Conservation (phyloP, 2,329 filamentous ascomycete species). For the Sporothrix euskadiensis region DNA sequence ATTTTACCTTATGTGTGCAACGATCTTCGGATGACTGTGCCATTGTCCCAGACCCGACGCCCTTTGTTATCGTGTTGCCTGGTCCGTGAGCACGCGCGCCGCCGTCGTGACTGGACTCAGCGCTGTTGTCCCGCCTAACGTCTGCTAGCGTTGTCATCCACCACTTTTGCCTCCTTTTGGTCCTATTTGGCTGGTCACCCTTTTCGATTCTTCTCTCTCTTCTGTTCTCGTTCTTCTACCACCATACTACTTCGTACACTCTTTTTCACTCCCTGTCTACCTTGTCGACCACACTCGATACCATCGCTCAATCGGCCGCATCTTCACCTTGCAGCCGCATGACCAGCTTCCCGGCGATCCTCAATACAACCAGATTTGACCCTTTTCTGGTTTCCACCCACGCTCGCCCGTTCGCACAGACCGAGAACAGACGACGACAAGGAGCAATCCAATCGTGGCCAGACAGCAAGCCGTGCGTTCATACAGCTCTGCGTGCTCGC, state of each 20-base stretch:
- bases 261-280: neutral
- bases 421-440: slow-evolving; percentile 2
- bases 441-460: neutral
- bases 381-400: slow-evolving; percentile 3
- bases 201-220: slow-evolving; percentile 8
- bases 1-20: neutral
- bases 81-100: slow-evolving; percentile 21
- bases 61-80: slow-evolving; percentile 22
- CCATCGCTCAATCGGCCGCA: neutral
- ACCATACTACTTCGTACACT: neutral
- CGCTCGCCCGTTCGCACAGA: slow-evolving; percentile 20
- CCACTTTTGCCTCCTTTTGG: slow-evolving; percentile 26
- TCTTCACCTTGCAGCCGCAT: neutral
- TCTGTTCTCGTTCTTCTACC: neutral
- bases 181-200: slow-evolving; percentile 11
- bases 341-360: neutral
- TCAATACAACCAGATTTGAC: neutral
- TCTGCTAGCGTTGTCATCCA: slow-evolving; percentile 30
- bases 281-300: neutral
- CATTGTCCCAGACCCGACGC: neutral
- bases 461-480: neutral
- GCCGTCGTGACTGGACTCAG: slow-evolving; percentile 20
- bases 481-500: neutral
- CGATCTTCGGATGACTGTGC: slow-evolving; percentile 11
- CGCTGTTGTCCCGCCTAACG: slow-evolving; percentile 10